These are phyloP conservation scores for Tuber borchii DNA, from an alignment of 495 filamentous ascomycete genomes.

Conservation along the genomic window DNA sequence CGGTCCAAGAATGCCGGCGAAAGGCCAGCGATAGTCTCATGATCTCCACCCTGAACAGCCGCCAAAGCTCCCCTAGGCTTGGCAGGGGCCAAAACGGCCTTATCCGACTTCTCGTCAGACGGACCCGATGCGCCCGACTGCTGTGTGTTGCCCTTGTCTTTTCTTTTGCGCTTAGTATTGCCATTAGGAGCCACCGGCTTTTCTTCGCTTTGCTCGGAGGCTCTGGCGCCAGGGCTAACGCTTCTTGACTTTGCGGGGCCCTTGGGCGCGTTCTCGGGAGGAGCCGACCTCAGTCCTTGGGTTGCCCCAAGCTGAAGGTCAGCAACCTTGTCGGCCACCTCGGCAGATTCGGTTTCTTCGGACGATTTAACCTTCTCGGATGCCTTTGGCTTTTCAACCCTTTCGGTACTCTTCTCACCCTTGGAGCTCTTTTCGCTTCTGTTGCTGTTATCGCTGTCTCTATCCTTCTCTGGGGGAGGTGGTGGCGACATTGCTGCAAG, in stretches of 20 bases:
- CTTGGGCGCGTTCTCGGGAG: constrained; percentile 23
- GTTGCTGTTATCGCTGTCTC: constrained; percentile 43
- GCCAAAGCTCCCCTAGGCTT: constrained; percentile 21
- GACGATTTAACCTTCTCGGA: constrained; percentile 9
- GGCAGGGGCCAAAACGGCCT: constrained; percentile 16
- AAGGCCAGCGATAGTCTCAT: constrained; percentile 37
- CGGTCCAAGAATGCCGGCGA: constrained; percentile 47
- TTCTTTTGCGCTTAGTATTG: constrained; percentile 56
- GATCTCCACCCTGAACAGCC: constrained; percentile 12
- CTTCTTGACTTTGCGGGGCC: constrained; percentile 35
- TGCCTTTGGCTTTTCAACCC: constrained; percentile 9
- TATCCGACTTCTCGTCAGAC: constrained; percentile 22
- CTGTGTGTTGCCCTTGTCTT: constrained; percentile 47
- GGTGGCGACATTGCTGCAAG: constrained; percentile 38
- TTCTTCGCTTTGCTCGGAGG: constrained; percentile 39
- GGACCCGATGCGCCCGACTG: constrained; percentile 36
- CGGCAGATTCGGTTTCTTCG: background rate
- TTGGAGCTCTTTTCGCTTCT: constrained; percentile 45
- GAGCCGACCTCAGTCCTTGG: background rate
- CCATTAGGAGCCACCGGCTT: constrained; percentile 47
- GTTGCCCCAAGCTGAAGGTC: background rate
- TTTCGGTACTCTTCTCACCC: constrained; percentile 37
- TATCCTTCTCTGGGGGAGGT: constrained; percentile 47
- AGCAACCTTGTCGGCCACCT: background rate
- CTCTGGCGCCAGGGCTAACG: constrained; percentile 25